Conservation (phyloP, 1,284 basidiomycete genomes). For the Apiotrichum montevideense region DNA sequence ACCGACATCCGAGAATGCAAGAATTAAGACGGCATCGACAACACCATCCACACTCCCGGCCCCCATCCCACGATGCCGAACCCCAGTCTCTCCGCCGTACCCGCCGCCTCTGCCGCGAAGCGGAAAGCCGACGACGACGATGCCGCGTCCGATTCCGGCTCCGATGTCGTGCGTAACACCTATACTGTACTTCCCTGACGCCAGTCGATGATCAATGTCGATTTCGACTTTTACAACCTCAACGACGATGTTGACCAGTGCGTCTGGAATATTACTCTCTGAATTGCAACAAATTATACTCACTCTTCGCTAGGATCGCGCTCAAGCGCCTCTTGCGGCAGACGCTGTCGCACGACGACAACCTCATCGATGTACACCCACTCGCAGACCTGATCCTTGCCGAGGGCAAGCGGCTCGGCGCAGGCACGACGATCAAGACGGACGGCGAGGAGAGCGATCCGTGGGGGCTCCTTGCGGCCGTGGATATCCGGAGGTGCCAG, state of each 20-base stretch:
- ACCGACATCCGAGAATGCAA: too few relatives aligned
- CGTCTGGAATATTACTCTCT: conserved; percentile 4
- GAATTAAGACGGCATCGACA: too few relatives aligned
- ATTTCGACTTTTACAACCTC: conserved; percentile 87
- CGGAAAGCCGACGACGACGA: conserved; percentile 38
- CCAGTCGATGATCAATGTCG: conserved; percentile 67
- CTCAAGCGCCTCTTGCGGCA: conserved; percentile 73
- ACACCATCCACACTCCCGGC: too few relatives aligned
- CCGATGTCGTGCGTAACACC: conserved; percentile 34
- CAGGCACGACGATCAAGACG: conserved; percentile 83
- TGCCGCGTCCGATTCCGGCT: conserved; percentile 30
- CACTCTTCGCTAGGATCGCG: conserved; percentile 53
- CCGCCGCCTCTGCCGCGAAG: conserved; percentile 20
- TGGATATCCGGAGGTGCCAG: conserved; percentile 72
- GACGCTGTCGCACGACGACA: conserved; percentile 74
- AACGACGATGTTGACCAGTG: conserved; percentile 71
- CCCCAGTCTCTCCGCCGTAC: conserved; percentile 17
- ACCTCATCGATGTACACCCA: conserved; percentile 61
- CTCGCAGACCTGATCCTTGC: conserved; percentile 68
- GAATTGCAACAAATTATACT: too few relatives aligned
- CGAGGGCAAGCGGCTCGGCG: conserved; percentile 50
- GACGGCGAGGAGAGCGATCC: conserved; percentile 84
- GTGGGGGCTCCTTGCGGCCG: conserved; percentile 71
- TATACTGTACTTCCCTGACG: not conserved
- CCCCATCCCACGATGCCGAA: conserved; percentile 10